Base-by-base conservation (phyloP, 2,329 filamentous ascomycete genomes). In the Pseudogymnoascus sp. region DNA sequence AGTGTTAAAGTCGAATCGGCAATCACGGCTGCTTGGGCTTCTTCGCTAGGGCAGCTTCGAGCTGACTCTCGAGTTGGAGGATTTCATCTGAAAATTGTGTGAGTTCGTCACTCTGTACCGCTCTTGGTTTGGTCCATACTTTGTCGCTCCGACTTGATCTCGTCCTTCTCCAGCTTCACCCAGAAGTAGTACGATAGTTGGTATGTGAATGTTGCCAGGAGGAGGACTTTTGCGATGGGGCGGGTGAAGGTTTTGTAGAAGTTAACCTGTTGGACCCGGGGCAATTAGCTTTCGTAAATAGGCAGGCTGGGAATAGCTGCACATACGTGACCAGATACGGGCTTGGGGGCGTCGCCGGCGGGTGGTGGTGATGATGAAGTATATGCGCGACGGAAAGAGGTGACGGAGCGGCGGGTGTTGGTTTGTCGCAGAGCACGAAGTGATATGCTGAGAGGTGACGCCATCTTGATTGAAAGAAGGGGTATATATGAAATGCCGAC, bases 211-310 rank as follows among this genome's bases (percentile, higher is more conserved):
- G 92, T 82, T 62, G 90, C 89, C 71, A 89, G 81, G 38, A 93
- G 80, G 67, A 91, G 83, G 62, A 86, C 85, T 76, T 92, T 93
- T 62, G 84, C 81, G 53, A 93, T 79, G 2, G 90, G 89, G 1
- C 88, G 81, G 40, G 86, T 84, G 71, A 91, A 92, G 12, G 84
- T 85, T 71, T 84, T 87, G 79, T 91, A 93, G 77, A 92, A 92
- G 56, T 80, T 78, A 60, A 83, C 76, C 83, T 89, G 68, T 37
- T 35, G 50, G 33, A 3, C n/a, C 18, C 16, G 53, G n/a, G 21
- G 50, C 21, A 60, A 40, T 44, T 40, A 37, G 31, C 25, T 18
- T 42, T 64, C 7, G 25, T 7, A n/a, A 42, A 38, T 25, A 21
- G 6, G 28, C 14, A 14, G 25, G 3, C 12, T 40, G 12, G 28